Conservation (phyloP, 306 rosid genomes). For the Cicer judaicum region DNA sequence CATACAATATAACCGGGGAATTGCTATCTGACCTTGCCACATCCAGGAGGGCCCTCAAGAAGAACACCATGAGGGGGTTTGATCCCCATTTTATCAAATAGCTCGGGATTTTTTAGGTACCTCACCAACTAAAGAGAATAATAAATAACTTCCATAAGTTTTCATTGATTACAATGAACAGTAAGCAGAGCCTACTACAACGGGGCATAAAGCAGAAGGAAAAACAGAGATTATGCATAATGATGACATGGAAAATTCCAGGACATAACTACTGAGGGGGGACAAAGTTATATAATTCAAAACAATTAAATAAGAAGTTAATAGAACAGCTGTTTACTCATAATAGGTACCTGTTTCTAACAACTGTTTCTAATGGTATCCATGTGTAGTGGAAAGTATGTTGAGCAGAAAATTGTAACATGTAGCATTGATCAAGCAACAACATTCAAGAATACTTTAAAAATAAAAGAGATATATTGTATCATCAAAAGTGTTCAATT, state of each 20-base stretch:
- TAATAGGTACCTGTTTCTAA: too few relatives aligned
- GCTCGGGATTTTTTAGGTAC: conserved; percentile 94
- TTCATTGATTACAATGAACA: conserved; percentile 26
- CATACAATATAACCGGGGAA: conserved; percentile 41
- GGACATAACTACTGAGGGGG: conserved; percentile 13
- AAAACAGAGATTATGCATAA: background rate
- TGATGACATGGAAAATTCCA: conserved; percentile 9
- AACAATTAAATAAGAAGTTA: conserved; percentile 6
- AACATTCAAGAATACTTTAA: conserved; percentile 12
- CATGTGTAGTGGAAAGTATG: conserved; percentile 2
- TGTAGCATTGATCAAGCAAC: conserved; percentile 17
- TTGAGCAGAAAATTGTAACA: conserved; percentile 16
- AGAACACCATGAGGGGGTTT: conserved; percentile 99
- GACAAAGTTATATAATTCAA: conserved; percentile 26
- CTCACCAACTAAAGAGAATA: conserved; percentile 80
- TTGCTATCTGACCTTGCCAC: conserved; percentile 87
- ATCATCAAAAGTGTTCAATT: conserved; percentile 2
- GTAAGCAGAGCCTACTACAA: conserved; percentile 18
- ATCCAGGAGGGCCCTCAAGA: conserved; percentile 98
- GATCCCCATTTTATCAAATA: conserved; percentile 95
- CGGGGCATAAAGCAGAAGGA: conserved; percentile 38
- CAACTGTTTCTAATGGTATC: background rate
- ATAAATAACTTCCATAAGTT: conserved; percentile 41
- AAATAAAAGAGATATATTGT: background rate
- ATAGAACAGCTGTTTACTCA: background rate